Conservation (phyloP, 2,329 filamentous ascomycete species). For the Leptographium radiaticola region DNA sequence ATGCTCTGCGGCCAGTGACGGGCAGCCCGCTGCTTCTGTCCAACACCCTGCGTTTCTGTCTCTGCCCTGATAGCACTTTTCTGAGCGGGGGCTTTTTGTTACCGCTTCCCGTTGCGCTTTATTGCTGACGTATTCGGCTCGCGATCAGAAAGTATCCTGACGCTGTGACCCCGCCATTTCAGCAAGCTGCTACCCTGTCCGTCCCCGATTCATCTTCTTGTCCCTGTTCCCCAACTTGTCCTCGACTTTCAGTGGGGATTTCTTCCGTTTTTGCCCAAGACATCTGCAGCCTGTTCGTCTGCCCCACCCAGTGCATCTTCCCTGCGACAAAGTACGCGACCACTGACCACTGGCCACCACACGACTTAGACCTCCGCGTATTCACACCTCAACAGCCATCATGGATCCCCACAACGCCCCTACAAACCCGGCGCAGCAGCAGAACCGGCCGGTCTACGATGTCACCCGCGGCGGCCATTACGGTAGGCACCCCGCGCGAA, state of each 20-base stretch:
- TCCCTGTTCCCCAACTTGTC: not conserved
- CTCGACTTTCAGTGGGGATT: not conserved
- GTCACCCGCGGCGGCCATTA: constrained; percentile 64
- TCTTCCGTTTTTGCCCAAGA: not conserved
- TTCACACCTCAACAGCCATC: constrained; percentile 10
- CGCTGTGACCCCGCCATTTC: not conserved
- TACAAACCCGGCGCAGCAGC: constrained; percentile 42
- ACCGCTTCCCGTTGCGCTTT: not conserved
- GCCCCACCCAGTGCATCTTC: not conserved
- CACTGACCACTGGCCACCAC: not conserved
- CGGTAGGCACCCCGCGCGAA: constrained; percentile 35
- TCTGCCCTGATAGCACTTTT: not conserved
- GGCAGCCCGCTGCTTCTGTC: not conserved
- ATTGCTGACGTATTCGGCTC: not conserved
- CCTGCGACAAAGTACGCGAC: not conserved
- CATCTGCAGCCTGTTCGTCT: not conserved
- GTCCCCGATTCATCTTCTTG: not conserved
- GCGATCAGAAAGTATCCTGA: not conserved
- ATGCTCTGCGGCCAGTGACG: not conserved
- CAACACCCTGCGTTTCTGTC: not conserved
- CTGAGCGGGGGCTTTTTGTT: no score
- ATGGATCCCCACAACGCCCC: constrained; percentile 45
- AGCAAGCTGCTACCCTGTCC: not conserved
- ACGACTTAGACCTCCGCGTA: not conserved
- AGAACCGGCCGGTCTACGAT: constrained; percentile 57